Percentiles rank a stretch among this genome's conserved stretches.
Evolutionary conservation across 2,329 filamentous ascomycete species (phyloP).

Genomic region (Parastagonospora avenae): DNA sequence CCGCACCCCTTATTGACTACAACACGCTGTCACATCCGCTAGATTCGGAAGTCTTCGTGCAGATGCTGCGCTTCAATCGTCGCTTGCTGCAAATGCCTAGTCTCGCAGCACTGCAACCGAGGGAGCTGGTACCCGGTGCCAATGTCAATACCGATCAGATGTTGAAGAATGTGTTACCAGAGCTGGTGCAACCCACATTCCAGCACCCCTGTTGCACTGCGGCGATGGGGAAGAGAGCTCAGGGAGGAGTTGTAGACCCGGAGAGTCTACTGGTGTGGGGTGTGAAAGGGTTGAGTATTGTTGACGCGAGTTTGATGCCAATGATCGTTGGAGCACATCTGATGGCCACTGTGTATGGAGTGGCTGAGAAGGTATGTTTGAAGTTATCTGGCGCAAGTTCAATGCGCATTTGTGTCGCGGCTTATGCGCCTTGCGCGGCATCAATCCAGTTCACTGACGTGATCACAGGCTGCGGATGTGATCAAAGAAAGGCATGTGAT

Average conservation of each 20-base stretch:
- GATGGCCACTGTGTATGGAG: slow-evolving; percentile 28
- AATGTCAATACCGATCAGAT: slow-evolving; percentile 16
- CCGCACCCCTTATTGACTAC: slow-evolving; percentile 33
- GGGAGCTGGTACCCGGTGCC: slow-evolving; percentile 34
- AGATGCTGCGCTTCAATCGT: slow-evolving; percentile 42
- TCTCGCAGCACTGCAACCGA: slow-evolving; percentile 19
- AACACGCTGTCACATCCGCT: slow-evolving; percentile 40
- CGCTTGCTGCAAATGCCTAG: slow-evolving; percentile 11
- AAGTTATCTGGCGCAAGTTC: neutral
- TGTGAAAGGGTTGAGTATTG: slow-evolving; percentile 21
- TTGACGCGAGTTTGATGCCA: slow-evolving; percentile 32
- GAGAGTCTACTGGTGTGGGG: slow-evolving; percentile 24
- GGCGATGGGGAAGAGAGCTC: slow-evolving; percentile 27
- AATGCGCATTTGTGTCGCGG: no score
- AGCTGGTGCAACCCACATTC: slow-evolving; percentile 12
- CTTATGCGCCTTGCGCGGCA: no score
- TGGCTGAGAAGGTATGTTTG: slow-evolving; percentile 16
- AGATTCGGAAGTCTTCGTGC: slow-evolving; percentile 41
- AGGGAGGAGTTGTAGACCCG: slow-evolving; percentile 20
- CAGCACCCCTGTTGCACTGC: slow-evolving; percentile 21
- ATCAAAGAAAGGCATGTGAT: slow-evolving; percentile 14
- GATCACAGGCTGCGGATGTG: slow-evolving; percentile 23
- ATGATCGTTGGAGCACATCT: slow-evolving; percentile 25
- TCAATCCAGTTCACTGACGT: neutral
- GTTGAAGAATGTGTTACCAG: slow-evolving; percentile 11